Evolutionary conservation across 139 green algal species (phyloP), one percentile per base, ranked within the genome.

Genomic region (Chlamydomonas schloesseri): DNA sequence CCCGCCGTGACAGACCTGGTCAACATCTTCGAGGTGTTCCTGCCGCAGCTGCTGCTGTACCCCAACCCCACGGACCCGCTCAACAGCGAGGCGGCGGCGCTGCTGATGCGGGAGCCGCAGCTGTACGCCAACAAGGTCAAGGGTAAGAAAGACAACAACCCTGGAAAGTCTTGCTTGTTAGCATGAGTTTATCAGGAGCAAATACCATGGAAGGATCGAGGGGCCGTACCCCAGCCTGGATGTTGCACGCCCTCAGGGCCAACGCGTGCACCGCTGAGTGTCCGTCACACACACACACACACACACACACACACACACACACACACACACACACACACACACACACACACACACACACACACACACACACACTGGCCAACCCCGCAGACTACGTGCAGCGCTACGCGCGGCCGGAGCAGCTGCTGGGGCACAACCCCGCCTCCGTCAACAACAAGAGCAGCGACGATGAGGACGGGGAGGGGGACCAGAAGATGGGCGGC

Each of bases 1-100:
- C 37, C 26, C 65, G 20, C 18, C 42, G 50, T 4, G 87, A 86
- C 93, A 97, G 96, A 99, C 86, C 93, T 99, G 36, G 93, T 99
- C 65, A 99, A 99, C 86, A 96, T 99, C 15, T 99, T 99, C 90
- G 98, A 99, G 90, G 96, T 98, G 14, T 99, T 99, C 88, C 93
- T 99, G 68, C 98, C 98, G 18, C 98, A 99, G 93, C 94, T 99
- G 79, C 92, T 99, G 85, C 93, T 99, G 21, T 99, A 99, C 91
- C 98, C 98, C 33, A 99, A 99, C 91, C 95, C 98, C 9, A 97
- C 96, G 10, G 98, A 99, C 90, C 98, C 98, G 0, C 90, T 99
- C 3, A 99, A 99, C 81, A 98, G 98, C 9, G 98, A 99, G 92
- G 98, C 98, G 15, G 98, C 98, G 9, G 96, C 98, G 20, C 91